Evolutionary conservation across 768 basidiomycete genomes (phyloP), one percentile per base, ranked within the genome.

Genomic region (Pleurotus giganteus): DNA sequence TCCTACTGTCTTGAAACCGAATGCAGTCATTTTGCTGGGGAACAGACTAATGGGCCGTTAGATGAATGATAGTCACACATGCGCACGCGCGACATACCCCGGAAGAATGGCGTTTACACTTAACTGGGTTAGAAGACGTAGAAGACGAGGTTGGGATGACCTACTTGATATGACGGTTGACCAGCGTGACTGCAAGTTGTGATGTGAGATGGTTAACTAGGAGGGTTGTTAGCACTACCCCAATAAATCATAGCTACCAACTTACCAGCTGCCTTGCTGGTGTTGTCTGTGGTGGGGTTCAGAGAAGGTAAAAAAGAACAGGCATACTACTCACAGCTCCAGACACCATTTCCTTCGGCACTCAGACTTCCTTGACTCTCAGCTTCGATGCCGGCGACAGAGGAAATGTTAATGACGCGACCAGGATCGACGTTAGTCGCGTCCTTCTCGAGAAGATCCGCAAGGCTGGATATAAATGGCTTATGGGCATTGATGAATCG

Each of bases 91-190:
- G 24, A 26, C 47, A 46, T 65, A 89, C 89, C 91, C 91, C 0
- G 91, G 91, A 37, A 86, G 79, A 49, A 93, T 90, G 2, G 91
- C 89, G 60, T 94, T 94, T 4, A 92, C 89, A 53, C 88, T 91
- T 58, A 5, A 31, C 53, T 17, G 53, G 27, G 8, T 36, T 42
- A 62, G 5, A 58, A 57, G 11, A 47, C 24, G 49, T 47, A 41
- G 17, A 42, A 15, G 5, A 31, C 47, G 5, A 1, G 55, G 28
- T n/a, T 28, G 15, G 17, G 9, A 45, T 2, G 24, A 77, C 86
- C 15, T 70, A 89, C 86, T 85, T 89, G 68, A 92, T 80, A 57
- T 80, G 77, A 9, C 69, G 69, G 6, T 72, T 72, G 5, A 72
- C 81, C 13, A 93, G 77, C 49, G 87, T 88, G 41, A 83, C 69